Conservation (phyloP, 208 protist species). For the Wallacemonas sp. region DNA sequence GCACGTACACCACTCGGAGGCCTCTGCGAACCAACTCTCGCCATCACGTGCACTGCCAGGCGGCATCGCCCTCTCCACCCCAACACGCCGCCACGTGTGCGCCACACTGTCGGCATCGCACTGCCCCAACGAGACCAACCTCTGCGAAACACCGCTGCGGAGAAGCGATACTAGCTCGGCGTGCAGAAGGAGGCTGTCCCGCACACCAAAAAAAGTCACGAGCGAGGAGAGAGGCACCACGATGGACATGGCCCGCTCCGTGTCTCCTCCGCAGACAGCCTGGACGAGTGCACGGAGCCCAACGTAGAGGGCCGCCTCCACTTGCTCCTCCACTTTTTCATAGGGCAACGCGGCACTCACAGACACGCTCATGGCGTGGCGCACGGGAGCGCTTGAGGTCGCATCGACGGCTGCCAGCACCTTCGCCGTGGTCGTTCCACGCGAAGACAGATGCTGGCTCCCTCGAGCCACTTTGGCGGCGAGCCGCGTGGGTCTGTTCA, state of each 20-base stretch:
- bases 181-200: not conserved
- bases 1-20: not conserved
- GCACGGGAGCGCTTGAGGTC: not conserved
- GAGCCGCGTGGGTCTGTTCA: not conserved
- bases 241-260: constrained; percentile 19
- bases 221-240: constrained; percentile 31
- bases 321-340: constrained; percentile 10
- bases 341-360: not conserved
- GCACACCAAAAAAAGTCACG: constrained; percentile 25
- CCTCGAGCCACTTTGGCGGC: not conserved
- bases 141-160: not conserved
- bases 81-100: not conserved
- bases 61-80: not conserved
- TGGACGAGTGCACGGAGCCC: constrained; percentile 34
- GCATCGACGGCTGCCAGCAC: not conserved
- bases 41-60: not conserved
- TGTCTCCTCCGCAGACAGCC: constrained; percentile 45
- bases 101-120: not conserved
- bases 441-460: not conserved
- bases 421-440: not conserved
- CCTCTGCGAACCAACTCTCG: constrained; percentile 18
- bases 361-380: not conserved
- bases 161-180: constrained; percentile 2
- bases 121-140: not conserved
- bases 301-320: constrained; percentile 35